Evolutionary conservation across 2,329 filamentous ascomycete species (phyloP).

Genomic region (Capronia epimyces): DNA sequence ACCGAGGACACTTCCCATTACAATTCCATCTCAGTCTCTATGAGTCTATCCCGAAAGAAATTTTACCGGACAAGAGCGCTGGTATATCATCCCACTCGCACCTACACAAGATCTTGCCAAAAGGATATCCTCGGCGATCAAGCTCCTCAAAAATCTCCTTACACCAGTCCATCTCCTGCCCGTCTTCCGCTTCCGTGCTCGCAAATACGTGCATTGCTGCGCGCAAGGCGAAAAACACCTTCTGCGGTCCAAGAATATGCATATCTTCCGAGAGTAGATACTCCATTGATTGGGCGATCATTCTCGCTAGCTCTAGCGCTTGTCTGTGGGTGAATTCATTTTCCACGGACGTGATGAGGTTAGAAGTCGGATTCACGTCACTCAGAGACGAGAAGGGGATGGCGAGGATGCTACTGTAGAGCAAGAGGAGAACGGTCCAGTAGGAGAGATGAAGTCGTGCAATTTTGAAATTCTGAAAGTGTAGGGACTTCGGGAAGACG

Average conservation of each 20-base stretch:
- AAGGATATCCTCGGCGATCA: constrained; percentile 8
- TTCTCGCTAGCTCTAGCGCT: constrained; percentile 3
- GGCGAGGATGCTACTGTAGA: constrained; percentile 4
- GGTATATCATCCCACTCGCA: constrained; percentile 17
- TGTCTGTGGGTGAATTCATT: neutral
- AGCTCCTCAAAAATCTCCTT: constrained; percentile 7
- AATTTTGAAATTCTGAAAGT: constrained; percentile 13
- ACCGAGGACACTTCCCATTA: too few species aligned
- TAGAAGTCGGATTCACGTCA: neutral
- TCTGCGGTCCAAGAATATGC: constrained; percentile 9
- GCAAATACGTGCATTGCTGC: constrained; percentile 9
- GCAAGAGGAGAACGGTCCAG: constrained; percentile 12
- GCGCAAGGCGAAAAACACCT: constrained; percentile 9
- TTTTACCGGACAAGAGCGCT: constrained; percentile 1
- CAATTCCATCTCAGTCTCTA: too few species aligned
- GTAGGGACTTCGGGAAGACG: constrained; percentile 7
- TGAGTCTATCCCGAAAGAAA: neutral
- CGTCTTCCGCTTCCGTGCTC: neutral
- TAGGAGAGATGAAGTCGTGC: constrained; percentile 10
- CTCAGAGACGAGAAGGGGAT: neutral
- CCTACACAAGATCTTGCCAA: constrained; percentile 8
- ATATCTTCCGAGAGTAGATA: constrained; percentile 13
- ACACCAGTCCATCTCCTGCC: neutral
- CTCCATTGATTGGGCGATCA: constrained; percentile 12
- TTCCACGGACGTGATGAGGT: neutral